Percentiles rank a stretch among this genome's conserved stretches.
Conservation (phyloP, 2,329 filamentous ascomycete species). For the Fusarium veterinarium region DNA sequence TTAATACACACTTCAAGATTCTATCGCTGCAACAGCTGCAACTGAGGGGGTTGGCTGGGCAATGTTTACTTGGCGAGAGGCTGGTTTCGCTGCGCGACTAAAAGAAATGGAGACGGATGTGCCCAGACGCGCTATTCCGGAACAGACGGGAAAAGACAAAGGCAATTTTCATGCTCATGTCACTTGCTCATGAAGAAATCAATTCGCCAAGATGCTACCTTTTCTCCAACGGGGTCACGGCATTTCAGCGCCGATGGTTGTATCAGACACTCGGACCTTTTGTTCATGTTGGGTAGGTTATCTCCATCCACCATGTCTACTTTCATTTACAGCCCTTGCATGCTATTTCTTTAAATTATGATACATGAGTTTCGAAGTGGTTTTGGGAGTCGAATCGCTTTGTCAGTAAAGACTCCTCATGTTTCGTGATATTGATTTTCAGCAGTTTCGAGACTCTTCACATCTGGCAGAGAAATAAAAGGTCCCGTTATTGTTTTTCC, state of each 20-base stretch:
- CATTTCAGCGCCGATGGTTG: conserved; percentile 19
- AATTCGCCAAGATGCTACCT: conserved; percentile 34
- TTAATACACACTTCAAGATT: not conserved
- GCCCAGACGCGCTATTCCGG: conserved; percentile 19
- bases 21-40: not conserved
- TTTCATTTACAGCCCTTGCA: not conserved
- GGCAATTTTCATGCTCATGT: conserved; percentile 9
- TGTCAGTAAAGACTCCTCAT: not conserved
- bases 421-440: not conserved
- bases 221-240: conserved; percentile 19
- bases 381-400: not conserved
- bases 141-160: conserved; percentile 30
- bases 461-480: not conserved
- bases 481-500: not conserved
- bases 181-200: conserved; percentile 9
- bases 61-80: conserved; percentile 29
- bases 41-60: conserved; percentile 19
- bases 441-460: not conserved
- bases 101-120: conserved; percentile 9
- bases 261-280: conserved; percentile 38
- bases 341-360: conserved; percentile 18
- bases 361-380: conserved; percentile 13
- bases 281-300: conserved; percentile 30
- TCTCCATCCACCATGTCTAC: conserved; percentile 7
- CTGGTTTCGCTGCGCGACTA: conserved; percentile 21